Evolutionary conservation across 306 rosid species (phyloP).

Genomic region (Amphicarpaea edgeworthii): DNA sequence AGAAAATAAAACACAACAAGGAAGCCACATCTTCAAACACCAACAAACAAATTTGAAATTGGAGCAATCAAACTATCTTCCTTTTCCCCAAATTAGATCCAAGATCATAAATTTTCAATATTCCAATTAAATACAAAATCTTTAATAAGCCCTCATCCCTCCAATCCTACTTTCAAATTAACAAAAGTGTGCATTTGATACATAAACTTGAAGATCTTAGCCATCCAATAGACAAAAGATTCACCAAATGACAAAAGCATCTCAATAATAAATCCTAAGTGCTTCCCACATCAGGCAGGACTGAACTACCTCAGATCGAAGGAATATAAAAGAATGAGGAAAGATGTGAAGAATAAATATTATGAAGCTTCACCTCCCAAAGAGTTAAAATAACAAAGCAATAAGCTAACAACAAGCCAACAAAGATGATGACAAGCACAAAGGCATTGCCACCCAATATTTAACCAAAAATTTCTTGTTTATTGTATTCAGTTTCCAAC

Average conservation of each 20-base stretch:
- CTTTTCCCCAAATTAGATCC: neutral
- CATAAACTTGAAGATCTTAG: neutral
- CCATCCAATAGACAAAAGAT: conserved; percentile 4
- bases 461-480: neutral
- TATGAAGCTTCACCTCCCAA: neutral
- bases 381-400: neutral
- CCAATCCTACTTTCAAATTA: neutral
- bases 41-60: neutral
- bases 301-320: neutral
- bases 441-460: neutral
- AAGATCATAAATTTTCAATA: neutral
- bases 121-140: conserved; percentile 2
- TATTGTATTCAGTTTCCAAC: too few species aligned
- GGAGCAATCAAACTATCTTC: neutral
- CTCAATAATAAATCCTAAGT: neutral
- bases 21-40: neutral
- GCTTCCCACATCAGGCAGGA: neutral
- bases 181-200: neutral
- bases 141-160: neutral
- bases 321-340: neutral
- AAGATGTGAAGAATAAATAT: neutral
- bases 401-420: neutral
- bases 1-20: neutral
- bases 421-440: too few species aligned
- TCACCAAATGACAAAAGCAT: conserved; percentile 4